Evolutionary conservation across 1,139 yeast species (phyloP).

Genomic region (Keqinozyma sinolaborantium): DNA sequence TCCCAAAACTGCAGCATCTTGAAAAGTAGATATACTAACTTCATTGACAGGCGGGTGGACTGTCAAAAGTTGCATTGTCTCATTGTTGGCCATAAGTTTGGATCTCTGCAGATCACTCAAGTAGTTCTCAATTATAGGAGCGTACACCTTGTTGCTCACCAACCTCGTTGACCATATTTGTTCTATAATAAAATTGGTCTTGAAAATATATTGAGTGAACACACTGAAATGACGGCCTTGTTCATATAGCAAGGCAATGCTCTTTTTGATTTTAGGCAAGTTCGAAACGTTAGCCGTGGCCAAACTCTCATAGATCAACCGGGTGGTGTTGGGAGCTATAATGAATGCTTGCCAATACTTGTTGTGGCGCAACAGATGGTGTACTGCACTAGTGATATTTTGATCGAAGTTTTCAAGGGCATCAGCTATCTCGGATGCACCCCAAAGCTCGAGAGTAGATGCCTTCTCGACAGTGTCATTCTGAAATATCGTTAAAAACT

Average conservation of each 20-base stretch:
- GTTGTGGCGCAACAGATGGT: conserved; percentile 41
- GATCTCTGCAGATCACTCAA: too few relatives aligned
- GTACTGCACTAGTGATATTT: conserved; percentile 26
- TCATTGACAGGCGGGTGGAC: conserved; percentile 18
- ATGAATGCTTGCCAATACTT: conserved; percentile 54
- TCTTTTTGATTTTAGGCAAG: conserved; percentile 11
- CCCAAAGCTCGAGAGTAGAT: conserved; percentile 3
- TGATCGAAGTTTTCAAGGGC: too few relatives aligned
- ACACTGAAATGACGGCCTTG: conserved; percentile 52
- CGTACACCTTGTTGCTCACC: conserved; percentile 1
- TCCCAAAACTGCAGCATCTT: conserved; percentile 22
- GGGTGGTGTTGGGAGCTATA: conserved; percentile 43
- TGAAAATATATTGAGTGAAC: conserved; percentile 9
- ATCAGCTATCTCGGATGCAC: not conserved
- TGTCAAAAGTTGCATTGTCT: conserved; percentile 16
- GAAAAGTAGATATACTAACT: conserved; percentile 20
- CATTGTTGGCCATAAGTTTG: conserved; percentile 15
- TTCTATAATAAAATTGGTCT: conserved; percentile 2
- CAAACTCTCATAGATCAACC: conserved; percentile 28
- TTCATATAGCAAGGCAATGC: conserved; percentile 42
- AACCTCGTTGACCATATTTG: not conserved
- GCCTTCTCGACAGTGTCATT: conserved; percentile 11
- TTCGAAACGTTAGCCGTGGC: conserved; percentile 16
- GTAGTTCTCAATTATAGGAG: too few relatives aligned
- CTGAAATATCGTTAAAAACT: conserved; percentile 17